These are phyloP conservation scores for Alternaria sp. DNA, from an alignment of 2,329 filamentous ascomycete species.

Conservation along the genomic window DNA sequence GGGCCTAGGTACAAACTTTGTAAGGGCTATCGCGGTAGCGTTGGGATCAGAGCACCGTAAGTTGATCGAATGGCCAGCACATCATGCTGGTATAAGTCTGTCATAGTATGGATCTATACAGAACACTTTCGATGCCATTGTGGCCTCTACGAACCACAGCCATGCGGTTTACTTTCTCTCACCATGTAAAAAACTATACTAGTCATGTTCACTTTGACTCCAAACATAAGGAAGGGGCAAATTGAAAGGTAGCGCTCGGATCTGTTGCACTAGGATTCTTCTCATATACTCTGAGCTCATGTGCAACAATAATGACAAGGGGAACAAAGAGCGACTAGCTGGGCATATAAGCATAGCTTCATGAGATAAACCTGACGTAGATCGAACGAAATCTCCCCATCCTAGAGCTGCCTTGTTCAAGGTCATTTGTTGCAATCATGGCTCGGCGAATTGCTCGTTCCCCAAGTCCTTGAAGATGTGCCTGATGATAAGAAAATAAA, in stretches of 20 bases:
- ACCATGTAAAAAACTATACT: too few relatives aligned
- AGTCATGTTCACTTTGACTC: too few relatives aligned
- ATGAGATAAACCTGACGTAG: too few relatives aligned
- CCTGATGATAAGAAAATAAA: too few relatives aligned
- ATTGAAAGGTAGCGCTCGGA: too few relatives aligned
- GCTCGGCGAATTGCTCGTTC: too few relatives aligned
- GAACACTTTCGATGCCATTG: accelerated
- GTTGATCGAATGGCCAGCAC: not conserved
- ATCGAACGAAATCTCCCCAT: too few relatives aligned
- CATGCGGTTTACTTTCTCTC: not conserved
- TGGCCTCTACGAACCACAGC: not conserved
- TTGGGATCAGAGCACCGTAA: not conserved
- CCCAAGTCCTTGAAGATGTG: too few relatives aligned
- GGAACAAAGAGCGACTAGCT: not conserved
- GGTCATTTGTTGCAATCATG: too few relatives aligned
- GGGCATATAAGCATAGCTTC: not conserved
- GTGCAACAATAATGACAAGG: accelerated
- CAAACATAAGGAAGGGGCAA: too few relatives aligned
- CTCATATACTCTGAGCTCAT: not conserved
- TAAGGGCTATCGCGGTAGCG: not conserved
- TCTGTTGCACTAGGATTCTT: not conserved
- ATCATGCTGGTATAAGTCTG: not conserved
- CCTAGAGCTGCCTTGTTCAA: too few relatives aligned
- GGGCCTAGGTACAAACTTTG: not conserved
- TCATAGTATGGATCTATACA: not conserved